phyloP scores from a whole-genome alignment of 2,329 filamentous ascomycete genomes.

The Penicillium sp. region DNA sequence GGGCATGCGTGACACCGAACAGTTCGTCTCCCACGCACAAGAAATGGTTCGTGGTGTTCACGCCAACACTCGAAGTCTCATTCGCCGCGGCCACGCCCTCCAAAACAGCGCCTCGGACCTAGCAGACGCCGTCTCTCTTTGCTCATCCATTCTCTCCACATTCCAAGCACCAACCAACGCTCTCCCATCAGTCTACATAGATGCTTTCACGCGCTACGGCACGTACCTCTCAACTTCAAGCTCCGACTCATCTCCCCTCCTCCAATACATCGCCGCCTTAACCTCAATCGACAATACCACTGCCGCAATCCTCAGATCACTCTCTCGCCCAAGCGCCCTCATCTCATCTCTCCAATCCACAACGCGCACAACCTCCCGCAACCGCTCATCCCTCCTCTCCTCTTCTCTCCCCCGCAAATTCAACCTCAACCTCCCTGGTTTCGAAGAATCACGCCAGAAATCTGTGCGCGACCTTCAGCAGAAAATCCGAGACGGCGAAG shows the following conservation, averaged over 20 bases:
- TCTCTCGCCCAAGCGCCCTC: constrained; percentile 74
- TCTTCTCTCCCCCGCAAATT: constrained; percentile 46
- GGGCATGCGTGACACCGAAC: constrained; percentile 83
- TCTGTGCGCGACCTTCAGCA: constrained; percentile 81
- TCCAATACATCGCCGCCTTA: constrained; percentile 71
- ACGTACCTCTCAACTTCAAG: constrained; percentile 59
- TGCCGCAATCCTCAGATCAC: constrained; percentile 72
- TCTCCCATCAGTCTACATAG: constrained; percentile 65
- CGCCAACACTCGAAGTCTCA: constrained; percentile 75
- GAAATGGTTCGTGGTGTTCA: constrained; percentile 86
- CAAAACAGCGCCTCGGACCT: constrained; percentile 59
- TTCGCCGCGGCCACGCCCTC: constrained; percentile 73
- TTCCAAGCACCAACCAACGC: constrained; percentile 55
- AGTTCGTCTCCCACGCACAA: constrained; percentile 85
- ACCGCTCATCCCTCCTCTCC: constrained; percentile 71
- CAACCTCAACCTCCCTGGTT: constrained; percentile 46
- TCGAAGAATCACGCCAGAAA: constrained; percentile 83
- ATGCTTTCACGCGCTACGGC: constrained; percentile 71
- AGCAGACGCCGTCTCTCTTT: constrained; percentile 43
- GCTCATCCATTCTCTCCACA: constrained; percentile 49
- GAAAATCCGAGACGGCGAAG: constrained; percentile 67
- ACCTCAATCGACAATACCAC: constrained; percentile 81
- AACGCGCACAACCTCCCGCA: constrained; percentile 74
- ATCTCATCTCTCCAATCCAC: constrained; percentile 73
- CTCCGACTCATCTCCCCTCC: constrained; percentile 68